phyloP scores from a whole-genome alignment of 176 grass and related monocot genomes.

The Panicum miliaceum region DNA sequence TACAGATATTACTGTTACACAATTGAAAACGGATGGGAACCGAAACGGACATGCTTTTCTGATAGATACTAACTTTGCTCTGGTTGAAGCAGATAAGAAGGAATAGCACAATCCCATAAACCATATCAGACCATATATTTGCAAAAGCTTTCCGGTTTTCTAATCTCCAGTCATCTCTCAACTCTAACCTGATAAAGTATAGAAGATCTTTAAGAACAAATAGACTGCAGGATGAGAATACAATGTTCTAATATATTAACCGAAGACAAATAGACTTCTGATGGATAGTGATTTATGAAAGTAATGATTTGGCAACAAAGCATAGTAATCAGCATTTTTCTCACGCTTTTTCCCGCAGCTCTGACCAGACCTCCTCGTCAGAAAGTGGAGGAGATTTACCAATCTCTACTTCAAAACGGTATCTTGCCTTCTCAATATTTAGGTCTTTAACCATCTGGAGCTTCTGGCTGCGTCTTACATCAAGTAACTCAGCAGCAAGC shows the following conservation, averaged over 20 bases:
- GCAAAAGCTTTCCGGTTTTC: constrained; percentile 92
- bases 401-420: constrained; percentile 84
- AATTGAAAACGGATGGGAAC: neutral
- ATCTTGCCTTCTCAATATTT: constrained; percentile 82
- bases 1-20: neutral
- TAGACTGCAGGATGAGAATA: constrained; percentile 21
- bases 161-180: constrained; percentile 90
- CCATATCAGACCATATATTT: constrained; percentile 91
- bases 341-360: constrained; percentile 82
- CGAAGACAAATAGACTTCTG: constrained; percentile 14
- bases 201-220: constrained; percentile 43
- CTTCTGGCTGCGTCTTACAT: constrained; percentile 88
- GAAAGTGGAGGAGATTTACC: constrained; percentile 86
- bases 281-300: constrained; percentile 31
- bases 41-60: constrained; percentile 2
- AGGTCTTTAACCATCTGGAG: constrained; percentile 81
- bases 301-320: constrained; percentile 36
- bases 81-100: constrained; percentile 90
- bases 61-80: constrained; percentile 70
- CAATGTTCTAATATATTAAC: constrained; percentile 33
- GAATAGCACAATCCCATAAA: constrained; percentile 80
- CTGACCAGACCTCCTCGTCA: constrained; percentile 84
- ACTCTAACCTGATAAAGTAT: constrained; percentile 77
- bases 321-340: constrained; percentile 39
- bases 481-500: constrained; percentile 89